Percentiles rank a stretch among this genome's conserved stretches.
Evolutionary conservation across 2,329 filamentous ascomycete species (phyloP).

Genomic region (Venturia asperata): DNA sequence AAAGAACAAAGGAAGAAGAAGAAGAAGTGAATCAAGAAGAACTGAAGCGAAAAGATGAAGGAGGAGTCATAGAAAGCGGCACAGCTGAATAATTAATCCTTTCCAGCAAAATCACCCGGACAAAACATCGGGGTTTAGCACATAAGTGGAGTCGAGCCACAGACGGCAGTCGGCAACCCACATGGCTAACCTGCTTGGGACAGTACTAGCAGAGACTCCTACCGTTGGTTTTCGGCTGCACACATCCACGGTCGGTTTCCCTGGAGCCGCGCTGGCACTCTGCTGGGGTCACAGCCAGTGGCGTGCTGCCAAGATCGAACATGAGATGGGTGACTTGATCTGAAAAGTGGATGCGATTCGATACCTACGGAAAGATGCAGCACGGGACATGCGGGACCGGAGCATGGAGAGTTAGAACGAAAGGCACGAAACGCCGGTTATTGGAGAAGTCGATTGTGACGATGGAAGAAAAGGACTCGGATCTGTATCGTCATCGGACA

Average conservation of each 20-base stretch:
- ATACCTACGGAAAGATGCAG: neutral
- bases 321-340: neutral
- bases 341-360: neutral
- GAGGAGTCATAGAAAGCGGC: neutral
- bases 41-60: neutral
- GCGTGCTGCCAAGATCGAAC: no score
- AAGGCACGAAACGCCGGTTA: neutral
- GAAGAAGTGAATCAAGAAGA: neutral
- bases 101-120: neutral
- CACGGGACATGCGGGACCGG: neutral
- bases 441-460: neutral
- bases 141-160: neutral
- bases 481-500: neutral
- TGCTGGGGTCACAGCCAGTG: no score
- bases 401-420: neutral
- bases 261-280: neutral
- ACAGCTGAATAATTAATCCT: constrained; percentile 2
- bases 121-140: constrained; percentile 3
- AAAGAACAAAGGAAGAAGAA: neutral
- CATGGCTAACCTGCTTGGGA: neutral
- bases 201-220: neutral
- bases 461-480: neutral
- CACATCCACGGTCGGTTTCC: neutral
- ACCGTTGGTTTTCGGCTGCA: neutral
- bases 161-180: constrained; percentile 1